Percentiles rank a stretch among this genome's conserved stretches.
Conservation (phyloP, 1,284 basidiomycete genomes). For the Leccinum variabile region DNA sequence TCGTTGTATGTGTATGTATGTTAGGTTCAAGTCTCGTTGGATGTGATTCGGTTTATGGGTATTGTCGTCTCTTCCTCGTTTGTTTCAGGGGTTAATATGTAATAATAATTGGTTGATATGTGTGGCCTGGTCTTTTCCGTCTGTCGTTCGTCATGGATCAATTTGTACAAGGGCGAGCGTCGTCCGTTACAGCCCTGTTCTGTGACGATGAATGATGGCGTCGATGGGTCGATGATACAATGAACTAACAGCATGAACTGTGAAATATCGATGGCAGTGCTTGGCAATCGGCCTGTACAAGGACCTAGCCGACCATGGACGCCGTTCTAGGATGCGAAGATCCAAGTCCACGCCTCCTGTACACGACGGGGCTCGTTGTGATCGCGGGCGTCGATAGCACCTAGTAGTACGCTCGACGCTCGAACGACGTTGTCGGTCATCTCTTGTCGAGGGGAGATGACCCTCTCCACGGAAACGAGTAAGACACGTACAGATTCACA, state of each 20-base stretch:
- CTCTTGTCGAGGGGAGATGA: neutral
- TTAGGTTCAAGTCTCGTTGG: neutral
- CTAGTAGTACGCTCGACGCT: neutral
- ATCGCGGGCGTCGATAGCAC: neutral
- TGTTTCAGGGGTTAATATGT: neutral
- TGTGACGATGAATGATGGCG: neutral
- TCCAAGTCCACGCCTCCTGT: neutral
- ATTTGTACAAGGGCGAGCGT: neutral
- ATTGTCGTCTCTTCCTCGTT: neutral
- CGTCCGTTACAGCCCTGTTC: neutral
- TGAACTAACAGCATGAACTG: neutral
- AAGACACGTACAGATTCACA: neutral
- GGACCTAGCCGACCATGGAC: neutral
- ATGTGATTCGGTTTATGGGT: neutral
- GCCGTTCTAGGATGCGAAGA: neutral
- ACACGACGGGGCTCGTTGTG: neutral
- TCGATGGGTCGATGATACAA: neutral
- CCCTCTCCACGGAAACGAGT: neutral
- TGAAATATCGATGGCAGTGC: neutral
- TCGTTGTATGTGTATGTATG: neutral
- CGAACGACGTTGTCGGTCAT: neutral
- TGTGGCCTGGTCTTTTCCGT: neutral
- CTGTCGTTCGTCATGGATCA: neutral
- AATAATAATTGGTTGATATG: neutral
- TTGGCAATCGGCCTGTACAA: neutral